Percentiles rank a stretch among this genome's conserved stretches.
Conservation (phyloP, 345 rosid species). For the Moricandia moricandioides region DNA sequence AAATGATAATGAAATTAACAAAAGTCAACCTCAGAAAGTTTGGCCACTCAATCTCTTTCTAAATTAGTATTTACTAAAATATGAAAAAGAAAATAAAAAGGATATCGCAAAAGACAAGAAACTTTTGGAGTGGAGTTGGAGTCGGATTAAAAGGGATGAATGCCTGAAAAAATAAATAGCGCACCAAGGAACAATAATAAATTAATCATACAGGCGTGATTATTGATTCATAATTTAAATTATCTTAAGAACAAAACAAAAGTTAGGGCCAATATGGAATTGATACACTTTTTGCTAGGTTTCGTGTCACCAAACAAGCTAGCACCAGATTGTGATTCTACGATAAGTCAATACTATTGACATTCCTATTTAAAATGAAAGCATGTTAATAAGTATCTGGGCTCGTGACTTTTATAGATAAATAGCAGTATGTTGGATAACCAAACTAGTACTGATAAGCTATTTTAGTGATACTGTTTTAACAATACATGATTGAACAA, state of each 20-base stretch:
- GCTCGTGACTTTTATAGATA: neutral
- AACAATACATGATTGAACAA: neutral
- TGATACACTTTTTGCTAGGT: constrained; percentile 15
- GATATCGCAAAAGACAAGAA: constrained; percentile 38
- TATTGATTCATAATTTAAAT: constrained; percentile 35
- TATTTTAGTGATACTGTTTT: neutral
- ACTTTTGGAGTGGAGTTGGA: constrained; percentile 43
- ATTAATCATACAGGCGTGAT: constrained; percentile 35
- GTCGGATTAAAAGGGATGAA: constrained; percentile 35
- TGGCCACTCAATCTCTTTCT: constrained; percentile 30
- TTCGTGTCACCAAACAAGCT: constrained; percentile 39
- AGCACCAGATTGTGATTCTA: constrained; percentile 10
- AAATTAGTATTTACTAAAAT: constrained; percentile 23
- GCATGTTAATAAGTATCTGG: neutral
- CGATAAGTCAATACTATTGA: neutral
- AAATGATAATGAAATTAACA: constrained; percentile 25
- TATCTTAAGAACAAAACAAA: constrained; percentile 23
- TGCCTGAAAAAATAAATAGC: constrained; percentile 32
- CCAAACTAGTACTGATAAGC: neutral
- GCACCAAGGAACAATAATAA: constrained; percentile 35
- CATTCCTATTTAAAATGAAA: neutral
- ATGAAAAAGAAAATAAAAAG: constrained; percentile 3
- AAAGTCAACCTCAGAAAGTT: constrained; percentile 38
- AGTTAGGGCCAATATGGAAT: constrained; percentile 33
- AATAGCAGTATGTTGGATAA: neutral